phyloP scores from a whole-genome alignment of 2,329 filamentous ascomycete species.

The Aspergillus sp. region DNA sequence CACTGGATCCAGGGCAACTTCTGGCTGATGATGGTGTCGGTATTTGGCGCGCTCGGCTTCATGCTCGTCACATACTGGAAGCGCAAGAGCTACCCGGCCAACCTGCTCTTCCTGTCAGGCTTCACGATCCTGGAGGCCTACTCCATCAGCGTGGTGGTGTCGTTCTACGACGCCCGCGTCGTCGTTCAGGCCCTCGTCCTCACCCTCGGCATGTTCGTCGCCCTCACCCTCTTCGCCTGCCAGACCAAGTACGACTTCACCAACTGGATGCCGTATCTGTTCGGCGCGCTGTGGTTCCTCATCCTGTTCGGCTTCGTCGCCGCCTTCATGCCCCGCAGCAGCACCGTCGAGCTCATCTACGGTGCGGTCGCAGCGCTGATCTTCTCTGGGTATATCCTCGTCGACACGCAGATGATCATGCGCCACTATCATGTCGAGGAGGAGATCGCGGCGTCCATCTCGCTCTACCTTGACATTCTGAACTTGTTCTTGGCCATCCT shows the following conservation, averaged over 20 bases:
- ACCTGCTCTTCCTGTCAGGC: constrained; percentile 83
- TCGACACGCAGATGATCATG: constrained; percentile 95
- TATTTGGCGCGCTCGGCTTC: constrained; percentile 79
- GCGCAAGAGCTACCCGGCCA: constrained; percentile 90
- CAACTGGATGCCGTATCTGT: constrained; percentile 92
- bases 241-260: constrained; percentile 99
- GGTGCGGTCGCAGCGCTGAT: constrained; percentile 78
- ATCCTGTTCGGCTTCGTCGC: constrained; percentile 92
- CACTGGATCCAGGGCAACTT: constrained; percentile 80
- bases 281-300: constrained; percentile 83
- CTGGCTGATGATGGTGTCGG: constrained; percentile 81
- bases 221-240: constrained; percentile 78
- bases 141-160: constrained; percentile 86
- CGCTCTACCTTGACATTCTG: constrained; percentile 91
- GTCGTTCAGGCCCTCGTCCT: constrained; percentile 88
- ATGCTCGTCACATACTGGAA: constrained; percentile 93
- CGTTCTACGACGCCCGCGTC: constrained; percentile 78
- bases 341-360: constrained; percentile 79
- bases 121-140: constrained; percentile 95
- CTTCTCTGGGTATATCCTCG: constrained; percentile 91
- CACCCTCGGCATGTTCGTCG: constrained; percentile 67
- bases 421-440: constrained; percentile 96
- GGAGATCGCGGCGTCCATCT: constrained; percentile 93
- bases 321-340: constrained; percentile 81
- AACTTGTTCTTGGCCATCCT: constrained; percentile 96